Evolutionary conservation across 1,139 yeast genomes (phyloP).

Genomic region (Pichia norvegensis): DNA sequence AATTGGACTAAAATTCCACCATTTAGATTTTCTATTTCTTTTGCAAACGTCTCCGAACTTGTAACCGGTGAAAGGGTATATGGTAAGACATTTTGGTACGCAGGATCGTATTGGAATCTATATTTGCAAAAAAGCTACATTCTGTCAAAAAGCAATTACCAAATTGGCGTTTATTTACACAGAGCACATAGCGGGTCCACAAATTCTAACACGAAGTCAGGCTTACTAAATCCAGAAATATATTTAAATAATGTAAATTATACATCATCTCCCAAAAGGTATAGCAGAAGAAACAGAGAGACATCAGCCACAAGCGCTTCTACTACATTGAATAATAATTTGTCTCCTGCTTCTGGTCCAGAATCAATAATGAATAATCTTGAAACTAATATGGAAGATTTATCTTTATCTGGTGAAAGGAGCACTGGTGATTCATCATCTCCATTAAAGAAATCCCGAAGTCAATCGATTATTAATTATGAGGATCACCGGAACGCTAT

Average conservation of each 20-base stretch:
- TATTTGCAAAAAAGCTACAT: constrained; percentile 40
- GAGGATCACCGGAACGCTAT: constrained; percentile 40
- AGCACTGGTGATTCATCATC: neutral
- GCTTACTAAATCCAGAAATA: constrained; percentile 31
- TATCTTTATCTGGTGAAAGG: constrained; percentile 9
- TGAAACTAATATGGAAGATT: constrained; percentile 3
- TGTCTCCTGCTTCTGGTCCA: neutral
- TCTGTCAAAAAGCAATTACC: constrained; percentile 35
- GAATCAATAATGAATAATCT: constrained; percentile 13
- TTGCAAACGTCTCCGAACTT: constrained; percentile 38
- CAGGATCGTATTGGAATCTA: constrained; percentile 51
- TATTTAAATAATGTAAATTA: constrained; percentile 23
- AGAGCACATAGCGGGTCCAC: constrained; percentile 33
- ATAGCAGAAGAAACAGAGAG: neutral
- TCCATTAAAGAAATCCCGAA: neutral
- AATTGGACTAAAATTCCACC: constrained; percentile 42
- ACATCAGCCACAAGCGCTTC: neutral
- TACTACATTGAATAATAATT: neutral
- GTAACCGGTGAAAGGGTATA: constrained; percentile 40
- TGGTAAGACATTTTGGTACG: constrained; percentile 46
- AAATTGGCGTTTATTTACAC: constrained; percentile 47
- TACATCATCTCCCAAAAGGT: constrained; percentile 17
- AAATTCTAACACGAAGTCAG: constrained; percentile 30
- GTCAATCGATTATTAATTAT: constrained; percentile 29
- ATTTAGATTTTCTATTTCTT: constrained; percentile 44